Conservation (phyloP, 768 basidiomycete genomes). For the Serendipita sp. region DNA sequence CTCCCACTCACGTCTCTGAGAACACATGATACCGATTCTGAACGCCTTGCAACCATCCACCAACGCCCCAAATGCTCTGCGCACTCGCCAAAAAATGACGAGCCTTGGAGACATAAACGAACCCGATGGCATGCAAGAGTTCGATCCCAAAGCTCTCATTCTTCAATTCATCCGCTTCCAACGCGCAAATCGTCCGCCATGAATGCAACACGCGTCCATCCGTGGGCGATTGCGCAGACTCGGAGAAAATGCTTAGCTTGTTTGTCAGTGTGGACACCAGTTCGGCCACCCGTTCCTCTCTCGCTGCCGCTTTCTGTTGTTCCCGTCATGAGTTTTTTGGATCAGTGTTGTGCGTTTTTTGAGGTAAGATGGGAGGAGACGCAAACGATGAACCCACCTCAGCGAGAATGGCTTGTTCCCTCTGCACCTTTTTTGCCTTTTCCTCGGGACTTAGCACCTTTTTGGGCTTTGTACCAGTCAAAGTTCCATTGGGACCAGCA, state of each 20-base stretch:
- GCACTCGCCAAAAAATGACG: slow-evolving; percentile 69
- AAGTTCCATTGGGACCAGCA: background rate
- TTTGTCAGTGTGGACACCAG: slow-evolving; percentile 65
- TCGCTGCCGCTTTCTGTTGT: slow-evolving; percentile 67
- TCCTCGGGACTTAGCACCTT: slow-evolving; percentile 39
- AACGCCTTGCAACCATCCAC: slow-evolving; percentile 86
- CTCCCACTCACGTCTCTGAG: slow-evolving; percentile 65
- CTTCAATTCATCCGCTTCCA: slow-evolving; percentile 80
- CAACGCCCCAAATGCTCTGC: slow-evolving; percentile 59
- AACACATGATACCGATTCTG: slow-evolving; percentile 88
- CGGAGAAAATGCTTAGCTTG: slow-evolving; percentile 77
- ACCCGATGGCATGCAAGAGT: slow-evolving; percentile 70
- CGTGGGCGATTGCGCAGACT: slow-evolving; percentile 55
- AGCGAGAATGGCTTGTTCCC: slow-evolving; percentile 33
- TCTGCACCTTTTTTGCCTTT: slow-evolving; percentile 34
- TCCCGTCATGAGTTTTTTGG: background rate
- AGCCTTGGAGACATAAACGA: slow-evolving; percentile 68
- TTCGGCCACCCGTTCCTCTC: slow-evolving; percentile 58
- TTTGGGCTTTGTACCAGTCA: slow-evolving; percentile 21
- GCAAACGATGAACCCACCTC: slow-evolving; percentile 37
- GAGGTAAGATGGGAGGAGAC: background rate
- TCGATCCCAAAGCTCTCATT: slow-evolving; percentile 80
- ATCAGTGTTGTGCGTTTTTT: background rate
- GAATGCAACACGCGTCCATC: slow-evolving; percentile 56
- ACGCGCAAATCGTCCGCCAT: slow-evolving; percentile 59